Conservation (phyloP, 2,329 filamentous ascomycete genomes). For the Cladophialophora immunda region DNA sequence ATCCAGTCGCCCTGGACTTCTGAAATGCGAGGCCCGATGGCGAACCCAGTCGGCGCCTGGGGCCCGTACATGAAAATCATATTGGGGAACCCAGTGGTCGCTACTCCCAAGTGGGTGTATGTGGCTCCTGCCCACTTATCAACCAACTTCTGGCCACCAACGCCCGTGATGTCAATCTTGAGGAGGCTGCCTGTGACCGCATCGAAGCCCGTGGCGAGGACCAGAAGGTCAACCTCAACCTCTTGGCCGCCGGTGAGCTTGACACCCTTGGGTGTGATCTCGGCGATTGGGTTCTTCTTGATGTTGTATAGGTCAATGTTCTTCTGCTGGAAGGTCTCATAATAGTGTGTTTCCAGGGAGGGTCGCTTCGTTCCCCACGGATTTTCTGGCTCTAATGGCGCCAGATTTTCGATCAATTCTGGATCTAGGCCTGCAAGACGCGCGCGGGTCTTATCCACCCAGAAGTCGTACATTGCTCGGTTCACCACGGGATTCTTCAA, state of each 20-base stretch:
- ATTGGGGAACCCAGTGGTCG: conserved; percentile 54
- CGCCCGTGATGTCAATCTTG: conserved; percentile 49
- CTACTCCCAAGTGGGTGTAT: conserved; percentile 51
- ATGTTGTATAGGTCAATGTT: conserved; percentile 58
- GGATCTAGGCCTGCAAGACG: conserved; percentile 63
- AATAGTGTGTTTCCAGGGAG: conserved; percentile 59
- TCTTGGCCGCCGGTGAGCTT: conserved; percentile 45
- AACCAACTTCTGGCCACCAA: conserved; percentile 46
- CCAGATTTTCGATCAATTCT: conserved; percentile 59
- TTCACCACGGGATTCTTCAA: conserved; percentile 59
- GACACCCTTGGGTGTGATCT: conserved; percentile 52
- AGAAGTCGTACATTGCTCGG: conserved; percentile 62
- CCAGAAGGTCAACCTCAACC: conserved; percentile 47
- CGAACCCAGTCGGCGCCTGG: conserved; percentile 50
- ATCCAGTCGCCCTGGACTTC: conserved; percentile 66
- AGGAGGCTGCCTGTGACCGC: conserved; percentile 52
- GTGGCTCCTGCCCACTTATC: conserved; percentile 49
- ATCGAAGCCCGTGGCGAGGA: conserved; percentile 56
- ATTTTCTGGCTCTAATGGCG: conserved; percentile 60
- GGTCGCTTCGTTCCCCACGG: conserved; percentile 63
- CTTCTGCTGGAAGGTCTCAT: conserved; percentile 56
- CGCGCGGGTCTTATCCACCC: conserved; percentile 60
- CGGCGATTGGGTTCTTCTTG: conserved; percentile 51
- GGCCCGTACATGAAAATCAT: conserved; percentile 63
- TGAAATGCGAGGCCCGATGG: conserved; percentile 64